Conservation (phyloP, 192 early-diverging fungal species). For the Dispira simplex region DNA sequence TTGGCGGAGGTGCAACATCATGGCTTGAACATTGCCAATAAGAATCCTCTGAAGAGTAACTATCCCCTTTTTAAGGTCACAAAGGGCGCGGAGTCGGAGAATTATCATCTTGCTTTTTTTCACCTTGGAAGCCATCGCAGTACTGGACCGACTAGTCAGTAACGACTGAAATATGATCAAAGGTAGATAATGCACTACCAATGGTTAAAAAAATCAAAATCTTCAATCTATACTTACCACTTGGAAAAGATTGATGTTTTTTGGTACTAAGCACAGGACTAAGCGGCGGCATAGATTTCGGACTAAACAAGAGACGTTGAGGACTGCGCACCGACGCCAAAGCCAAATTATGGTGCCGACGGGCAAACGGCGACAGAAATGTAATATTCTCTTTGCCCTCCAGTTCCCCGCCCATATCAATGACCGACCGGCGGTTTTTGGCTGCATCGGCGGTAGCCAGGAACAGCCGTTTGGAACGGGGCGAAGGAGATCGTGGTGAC, state of each 20-base stretch:
- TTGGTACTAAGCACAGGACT: slow-evolving; percentile 28
- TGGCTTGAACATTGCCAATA: no score
- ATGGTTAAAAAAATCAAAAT: neutral
- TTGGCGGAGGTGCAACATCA: no score
- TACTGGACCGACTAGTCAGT: no score
- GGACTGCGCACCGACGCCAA: slow-evolving; percentile 2
- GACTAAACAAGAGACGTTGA: slow-evolving; percentile 14
- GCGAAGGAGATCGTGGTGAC: slow-evolving; percentile 30
- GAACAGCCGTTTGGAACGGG: slow-evolving; percentile 15
- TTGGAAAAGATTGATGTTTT: neutral
- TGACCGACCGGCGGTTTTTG: neutral
- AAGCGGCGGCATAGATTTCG: slow-evolving; percentile 28
- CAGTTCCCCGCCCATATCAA: neutral
- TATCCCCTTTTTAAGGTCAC: no score
- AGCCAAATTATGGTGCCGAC: neutral
- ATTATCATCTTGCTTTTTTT: no score
- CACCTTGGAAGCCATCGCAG: no score
- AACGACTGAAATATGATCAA: neutral
- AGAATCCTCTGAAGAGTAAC: no score
- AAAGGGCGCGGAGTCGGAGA: no score
- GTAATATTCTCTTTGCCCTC: neutral
- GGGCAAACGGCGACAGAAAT: slow-evolving; percentile 6
- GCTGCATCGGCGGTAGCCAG: neutral
- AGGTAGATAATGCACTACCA: neutral
- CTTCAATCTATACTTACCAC: neutral